Evolutionary conservation across 2,329 filamentous ascomycete species (phyloP), one percentile per base, ranked within the genome.

Genomic region (Rhinocladiella similis): DNA sequence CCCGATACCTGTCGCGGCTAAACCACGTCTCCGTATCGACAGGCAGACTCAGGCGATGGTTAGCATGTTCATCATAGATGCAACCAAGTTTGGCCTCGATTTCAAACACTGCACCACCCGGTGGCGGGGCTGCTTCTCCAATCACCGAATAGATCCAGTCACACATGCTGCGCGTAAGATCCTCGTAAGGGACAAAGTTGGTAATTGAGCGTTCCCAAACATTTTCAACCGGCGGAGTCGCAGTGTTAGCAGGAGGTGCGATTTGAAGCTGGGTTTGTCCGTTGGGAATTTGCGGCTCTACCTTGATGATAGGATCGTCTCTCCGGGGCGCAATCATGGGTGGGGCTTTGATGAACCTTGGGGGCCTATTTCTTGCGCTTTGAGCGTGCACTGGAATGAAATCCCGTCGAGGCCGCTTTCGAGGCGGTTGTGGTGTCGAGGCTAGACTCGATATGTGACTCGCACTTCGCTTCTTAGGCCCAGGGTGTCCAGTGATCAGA

Each of bases 41-140:
- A 5, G 84, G 83, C 9, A 92, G 73, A 9, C 81, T 76, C 22
- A 92, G 76, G n/a, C 90, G 82, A 46, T 86, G 79, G 54, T 87
- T 83, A 5, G 84, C 89, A 20, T 57, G 39, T 59, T 87, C 83
- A 68, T 84, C 85, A 55, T 93, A 83, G 13, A 97, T 80, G 22
- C 85, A 87, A 16, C 94, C 94, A 47, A 97, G 79, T 72, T 97
- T 97, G 9, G 91, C 94, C 75, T 99, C 94, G 53, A 99, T 89
- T 73, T 99, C 94, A 51, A 97, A 86, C 58, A 90, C 83, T 13
- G 91, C 87, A 5, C 84, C 85, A 29, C 80, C 72, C 19, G 73
- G 69, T 10, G 79, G 75, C 54, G 80, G 74, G 1, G 70, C 80
- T 36, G 86, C 79, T 18, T 53, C 48, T 10, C 75, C 77, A 50